A percentile compares a stretch with the other conserved stretches of the same genome.
Conservation (phyloP, 1,284 basidiomycete species). For the Trichosporon faecale region DNA sequence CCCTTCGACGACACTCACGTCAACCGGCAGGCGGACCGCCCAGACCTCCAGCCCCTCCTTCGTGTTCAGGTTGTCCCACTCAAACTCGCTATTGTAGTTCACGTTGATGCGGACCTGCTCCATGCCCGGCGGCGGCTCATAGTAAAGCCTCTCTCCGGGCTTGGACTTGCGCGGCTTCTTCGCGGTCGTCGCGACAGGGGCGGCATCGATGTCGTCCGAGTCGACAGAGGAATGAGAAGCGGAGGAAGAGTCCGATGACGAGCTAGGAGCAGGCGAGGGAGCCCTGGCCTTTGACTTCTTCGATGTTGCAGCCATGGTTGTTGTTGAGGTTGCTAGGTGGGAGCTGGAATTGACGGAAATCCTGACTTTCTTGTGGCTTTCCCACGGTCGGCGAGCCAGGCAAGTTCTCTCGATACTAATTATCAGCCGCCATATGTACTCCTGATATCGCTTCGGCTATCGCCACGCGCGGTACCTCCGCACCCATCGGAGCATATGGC, state of each 20-base stretch:
- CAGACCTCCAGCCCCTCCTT: conserved; percentile 46
- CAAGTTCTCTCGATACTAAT: not conserved
- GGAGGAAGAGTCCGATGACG: not conserved
- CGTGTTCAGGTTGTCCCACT: conserved; percentile 40
- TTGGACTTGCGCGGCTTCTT: conserved; percentile 1
- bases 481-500: too few species aligned
- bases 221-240: not conserved
- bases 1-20: conserved; percentile 30
- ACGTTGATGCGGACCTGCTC: conserved; percentile 29
- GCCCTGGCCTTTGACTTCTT: not conserved
- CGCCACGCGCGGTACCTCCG: too few species aligned
- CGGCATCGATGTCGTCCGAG: not conserved
- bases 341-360: not conserved
- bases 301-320: not conserved
- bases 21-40: conserved; percentile 47
- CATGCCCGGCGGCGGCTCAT: conserved; percentile 46
- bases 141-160: conserved; percentile 18
- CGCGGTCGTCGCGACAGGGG: not conserved
- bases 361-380: not conserved
- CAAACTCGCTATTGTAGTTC: conserved; percentile 30
- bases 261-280: not conserved
- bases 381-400: not conserved
- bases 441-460: too few species aligned
- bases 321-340: not conserved
- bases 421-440: too few species aligned